phyloP scores from a whole-genome alignment of 2,329 filamentous ascomycete species.

The Beauveria asiatica region DNA sequence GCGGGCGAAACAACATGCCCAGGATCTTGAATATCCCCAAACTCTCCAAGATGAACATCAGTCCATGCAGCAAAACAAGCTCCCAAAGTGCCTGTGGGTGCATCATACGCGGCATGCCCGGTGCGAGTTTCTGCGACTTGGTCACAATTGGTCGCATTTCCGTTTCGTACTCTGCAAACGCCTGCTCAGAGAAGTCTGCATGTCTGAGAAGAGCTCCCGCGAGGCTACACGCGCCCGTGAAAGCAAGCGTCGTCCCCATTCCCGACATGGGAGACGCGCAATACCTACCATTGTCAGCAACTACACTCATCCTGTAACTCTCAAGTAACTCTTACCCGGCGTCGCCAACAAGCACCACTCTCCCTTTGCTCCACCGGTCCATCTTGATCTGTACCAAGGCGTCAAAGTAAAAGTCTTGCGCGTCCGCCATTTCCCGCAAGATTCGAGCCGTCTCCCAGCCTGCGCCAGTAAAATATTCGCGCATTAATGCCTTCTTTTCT shows the following conservation, averaged over 20 bases:
- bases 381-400: constrained; percentile 33
- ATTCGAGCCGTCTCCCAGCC: constrained; percentile 37
- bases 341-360: constrained; percentile 40
- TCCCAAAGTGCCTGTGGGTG: constrained; percentile 22
- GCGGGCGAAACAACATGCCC: neutral
- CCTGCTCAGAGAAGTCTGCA: constrained; percentile 19
- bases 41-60: neutral
- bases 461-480: constrained; percentile 31
- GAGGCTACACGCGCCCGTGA: constrained; percentile 41
- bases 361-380: constrained; percentile 20
- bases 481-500: constrained; percentile 30
- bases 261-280: constrained; percentile 38
- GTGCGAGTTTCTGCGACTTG: constrained; percentile 27
- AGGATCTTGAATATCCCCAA: neutral
- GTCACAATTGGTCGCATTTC: constrained; percentile 32
- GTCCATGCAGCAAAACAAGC: constrained; percentile 17
- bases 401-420: constrained; percentile 33
- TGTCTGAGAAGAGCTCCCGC: constrained; percentile 34
- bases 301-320: no score
- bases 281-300: constrained; percentile 18
- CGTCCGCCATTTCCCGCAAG: constrained; percentile 23
- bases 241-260: constrained; percentile 37
- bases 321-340: constrained; percentile 23
- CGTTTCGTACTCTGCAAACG: constrained; percentile 31
- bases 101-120: constrained; percentile 19